Base-by-base conservation (phyloP, 768 basidiomycete genomes). In the Kwoniella newhampshirensis region DNA sequence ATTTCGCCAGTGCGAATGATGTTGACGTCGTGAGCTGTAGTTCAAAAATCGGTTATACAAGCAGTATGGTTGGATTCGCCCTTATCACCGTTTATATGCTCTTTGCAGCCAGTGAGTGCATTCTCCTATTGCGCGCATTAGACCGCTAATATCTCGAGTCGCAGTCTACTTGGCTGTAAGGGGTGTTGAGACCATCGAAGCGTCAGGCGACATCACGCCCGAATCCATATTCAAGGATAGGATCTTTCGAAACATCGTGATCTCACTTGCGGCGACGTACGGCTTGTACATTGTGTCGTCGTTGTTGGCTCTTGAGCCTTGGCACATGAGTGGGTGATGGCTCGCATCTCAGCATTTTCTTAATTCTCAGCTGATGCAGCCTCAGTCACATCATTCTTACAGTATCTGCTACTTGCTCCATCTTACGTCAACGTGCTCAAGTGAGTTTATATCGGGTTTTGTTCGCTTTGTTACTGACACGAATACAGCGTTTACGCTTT, bases 51-150 rank as follows among this genome's bases (percentile, higher is more conserved):
- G 85, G 84, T 5, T 99, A 96, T 75, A 91, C 89, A 2, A 68
- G 83, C 6, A 87, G 90, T 26, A 85, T 97, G 68, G 72, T 94
- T 27, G 89, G 91, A 1, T 99, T 94, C 77, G 91, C 83, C 2
- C 3, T 94, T 21, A 85, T 99, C 62, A 98, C 94, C 28, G 75
- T 91, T n/a, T 98, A 98, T 72, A 98, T 99, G 94, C 90, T 91
- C 30, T 77, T 77, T 50, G 75, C 77, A 11, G 77, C 77, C 5
- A 59, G 74, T 74, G 39, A 60, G 72, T 61, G 39, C 26, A 4
- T 12, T 12, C 4, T 20, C 50, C 20, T 7, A 36, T 39, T 13
- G 39, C 25, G 26, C n/a, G 28, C 4, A 12, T 46, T 9, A 39
- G 15, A 36, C 44, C 23, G 25, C 9, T 28, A 17, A 15, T 37